Conservation (phyloP, 208 protist species). For the Crithidia sp. region DNA sequence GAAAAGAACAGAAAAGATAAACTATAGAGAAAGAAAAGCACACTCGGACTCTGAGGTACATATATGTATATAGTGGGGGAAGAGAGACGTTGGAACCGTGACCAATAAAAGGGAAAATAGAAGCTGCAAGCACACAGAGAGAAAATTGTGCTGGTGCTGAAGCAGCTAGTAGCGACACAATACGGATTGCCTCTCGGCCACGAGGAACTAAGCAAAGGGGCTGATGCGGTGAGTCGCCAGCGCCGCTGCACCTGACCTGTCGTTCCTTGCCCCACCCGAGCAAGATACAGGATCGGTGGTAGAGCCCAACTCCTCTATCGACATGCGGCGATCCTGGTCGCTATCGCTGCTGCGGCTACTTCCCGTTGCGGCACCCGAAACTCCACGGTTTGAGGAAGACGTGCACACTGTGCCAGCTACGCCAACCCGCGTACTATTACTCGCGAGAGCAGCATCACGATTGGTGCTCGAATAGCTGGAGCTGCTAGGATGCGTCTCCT, state of each 20-base stretch:
- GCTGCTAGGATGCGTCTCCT: slow-evolving; percentile 31
- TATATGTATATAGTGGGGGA: no score
- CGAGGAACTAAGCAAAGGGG: not conserved
- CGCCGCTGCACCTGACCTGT: slow-evolving; percentile 1
- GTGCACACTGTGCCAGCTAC: slow-evolving; percentile 2
- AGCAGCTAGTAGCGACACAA: no score
- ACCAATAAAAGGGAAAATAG: no score
- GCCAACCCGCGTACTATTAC: not conserved
- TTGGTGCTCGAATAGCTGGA: slow-evolving; percentile 11
- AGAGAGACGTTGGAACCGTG: no score
- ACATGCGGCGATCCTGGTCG: slow-evolving; percentile 2
- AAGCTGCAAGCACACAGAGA: no score
- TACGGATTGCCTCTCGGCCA: not conserved
- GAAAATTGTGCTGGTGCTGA: no score
- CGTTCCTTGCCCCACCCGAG: not conserved
- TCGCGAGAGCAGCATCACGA: slow-evolving; percentile 17
- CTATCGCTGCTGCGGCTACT: slow-evolving; percentile 30
- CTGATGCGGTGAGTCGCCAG: slow-evolving; percentile 7
- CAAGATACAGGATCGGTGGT: not conserved
- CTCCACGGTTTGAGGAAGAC: slow-evolving; percentile 17
- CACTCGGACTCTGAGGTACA: no score
- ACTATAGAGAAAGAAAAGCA: no score
- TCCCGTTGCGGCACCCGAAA: slow-evolving; percentile 20
- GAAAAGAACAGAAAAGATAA: no score
- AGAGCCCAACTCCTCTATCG: slow-evolving; percentile 10